phyloP scores from a whole-genome alignment of 1,284 basidiomycete genomes.

The Nidula niveotomentosa region DNA sequence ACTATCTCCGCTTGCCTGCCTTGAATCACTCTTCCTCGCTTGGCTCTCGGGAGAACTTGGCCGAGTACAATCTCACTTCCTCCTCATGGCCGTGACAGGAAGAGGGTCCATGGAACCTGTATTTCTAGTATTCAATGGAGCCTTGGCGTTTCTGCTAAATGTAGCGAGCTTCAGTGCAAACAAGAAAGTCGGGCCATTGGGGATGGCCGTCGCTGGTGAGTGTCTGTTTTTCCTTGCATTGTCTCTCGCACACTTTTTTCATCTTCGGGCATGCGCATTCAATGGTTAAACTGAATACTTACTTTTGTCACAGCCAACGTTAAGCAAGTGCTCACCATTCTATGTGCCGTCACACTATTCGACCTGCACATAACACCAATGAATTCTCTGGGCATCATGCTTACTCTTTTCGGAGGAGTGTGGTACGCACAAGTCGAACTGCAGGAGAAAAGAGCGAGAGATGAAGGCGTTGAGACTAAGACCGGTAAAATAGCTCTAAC shows the following conservation, averaged over 20 bases:
- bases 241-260: not conserved
- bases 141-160: slow-evolving; percentile 88
- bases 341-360: slow-evolving; percentile 83
- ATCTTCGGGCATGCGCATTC: not conserved
- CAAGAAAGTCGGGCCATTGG: slow-evolving; percentile 81
- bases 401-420: slow-evolving; percentile 84
- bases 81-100: not conserved
- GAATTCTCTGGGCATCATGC: slow-evolving; percentile 78
- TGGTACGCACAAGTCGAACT: slow-evolving; percentile 82
- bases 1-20: slow-evolving; percentile 86
- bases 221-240: slow-evolving; percentile 5
- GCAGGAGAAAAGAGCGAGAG: slow-evolving; percentile 37
- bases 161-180: slow-evolving; percentile 93
- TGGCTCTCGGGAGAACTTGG: slow-evolving; percentile 79
- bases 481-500: not conserved
- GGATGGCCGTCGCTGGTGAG: slow-evolving; percentile 86
- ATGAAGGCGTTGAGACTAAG: not conserved
- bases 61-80: slow-evolving; percentile 48
- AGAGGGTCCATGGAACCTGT: slow-evolving; percentile 14
- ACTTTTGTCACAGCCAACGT: slow-evolving; percentile 1
- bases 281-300: slow-evolving; percentile 2
- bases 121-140: slow-evolving; percentile 74
- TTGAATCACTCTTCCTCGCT: slow-evolving; percentile 80
- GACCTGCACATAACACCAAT: slow-evolving; percentile 75
- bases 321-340: slow-evolving; percentile 92